Percentiles rank a stretch among this genome's conserved stretches.
These are phyloP conservation scores for Corylus americana DNA, from an alignment of 306 rosid species.

Conservation along the genomic window DNA sequence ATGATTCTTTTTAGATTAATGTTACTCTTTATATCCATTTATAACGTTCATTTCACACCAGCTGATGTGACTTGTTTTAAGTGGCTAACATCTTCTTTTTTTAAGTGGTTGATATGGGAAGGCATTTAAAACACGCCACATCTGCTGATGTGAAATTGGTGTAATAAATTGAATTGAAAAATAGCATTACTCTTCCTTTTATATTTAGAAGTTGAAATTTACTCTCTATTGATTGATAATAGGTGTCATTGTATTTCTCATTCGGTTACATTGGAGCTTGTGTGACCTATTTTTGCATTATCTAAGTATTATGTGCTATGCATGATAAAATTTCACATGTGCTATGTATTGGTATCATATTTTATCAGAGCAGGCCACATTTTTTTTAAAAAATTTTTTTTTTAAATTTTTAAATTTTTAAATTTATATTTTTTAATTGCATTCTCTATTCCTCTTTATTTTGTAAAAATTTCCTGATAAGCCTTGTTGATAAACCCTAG, in stretches of 20 bases:
- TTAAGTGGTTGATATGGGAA: no score
- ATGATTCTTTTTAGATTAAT: conserved; percentile 18
- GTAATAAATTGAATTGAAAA: no score
- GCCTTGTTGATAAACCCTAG: background rate
- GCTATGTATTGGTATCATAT: background rate
- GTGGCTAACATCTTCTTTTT: no score
- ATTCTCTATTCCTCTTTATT: background rate
- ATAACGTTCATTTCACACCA: no score
- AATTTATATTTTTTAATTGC: background rate
- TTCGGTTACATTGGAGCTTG: background rate
- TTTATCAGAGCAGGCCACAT: background rate
- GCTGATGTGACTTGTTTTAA: no score
- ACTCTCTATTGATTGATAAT: conserved; percentile 9
- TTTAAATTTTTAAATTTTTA: no score
- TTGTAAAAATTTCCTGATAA: background rate
- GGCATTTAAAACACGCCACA: no score
- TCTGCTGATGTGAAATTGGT: no score
- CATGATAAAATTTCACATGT: background rate
- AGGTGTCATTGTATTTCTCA: background rate
- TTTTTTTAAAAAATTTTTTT: background rate
- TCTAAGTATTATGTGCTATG: background rate
- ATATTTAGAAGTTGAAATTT: background rate
- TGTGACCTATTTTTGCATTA: background rate
- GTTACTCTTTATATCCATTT: no score
- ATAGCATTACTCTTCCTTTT: background rate